Base-by-base conservation (phyloP, 768 basidiomycete genomes). In the Rhodotorula toruloides region DNA sequence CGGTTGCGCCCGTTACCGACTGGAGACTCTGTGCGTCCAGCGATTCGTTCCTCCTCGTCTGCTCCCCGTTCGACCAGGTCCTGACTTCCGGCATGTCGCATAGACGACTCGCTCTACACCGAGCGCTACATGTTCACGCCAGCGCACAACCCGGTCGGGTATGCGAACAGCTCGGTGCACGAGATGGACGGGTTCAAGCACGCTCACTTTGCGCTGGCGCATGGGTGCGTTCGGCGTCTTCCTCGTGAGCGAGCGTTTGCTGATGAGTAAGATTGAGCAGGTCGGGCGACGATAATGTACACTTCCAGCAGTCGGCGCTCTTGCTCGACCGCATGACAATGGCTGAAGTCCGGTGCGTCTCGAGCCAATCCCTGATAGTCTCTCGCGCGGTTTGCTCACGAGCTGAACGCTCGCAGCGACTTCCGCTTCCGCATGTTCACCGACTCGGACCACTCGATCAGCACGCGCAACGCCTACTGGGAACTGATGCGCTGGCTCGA, bases 91-190 rank as follows among this genome's bases (percentile, higher is more conserved):
- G 25, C 4, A 9, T 8, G 10, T 12, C 53, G 36, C 5, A n/a
- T 39, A 54, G 53, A 63, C 54, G 92, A 98, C 79, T 88, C 91
- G 0, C 87, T 98, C 70, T 98, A 98, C 77, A 99, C 96, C 3
- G 96, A 99, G 73, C 86, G 96, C 25, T 98, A 97, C 81, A 92
- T 98, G 92, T 85, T 86, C 71, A 82, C 89, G 32, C 92, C 92
- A 0, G 76, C 81, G 22, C 78, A 83, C 16, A 97, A 98, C 76
- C 83, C 83, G 0, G 85, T 80, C 1, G 96, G 96, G n/a, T 99
- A 99, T 80, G 78, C 87, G 72, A 90, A 87, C 54, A 88, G 89
- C 25, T 89, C 90, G 0, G 87, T 99, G 60, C 86, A 87, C 61
- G 86, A 90, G 75, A 91, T 96, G 54, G 87, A 86, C 16, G 91